A percentile compares a stretch with the other conserved stretches of the same genome.
Conservation (phyloP, 345 rosid genomes). For the Rhodamnia argentea region DNA sequence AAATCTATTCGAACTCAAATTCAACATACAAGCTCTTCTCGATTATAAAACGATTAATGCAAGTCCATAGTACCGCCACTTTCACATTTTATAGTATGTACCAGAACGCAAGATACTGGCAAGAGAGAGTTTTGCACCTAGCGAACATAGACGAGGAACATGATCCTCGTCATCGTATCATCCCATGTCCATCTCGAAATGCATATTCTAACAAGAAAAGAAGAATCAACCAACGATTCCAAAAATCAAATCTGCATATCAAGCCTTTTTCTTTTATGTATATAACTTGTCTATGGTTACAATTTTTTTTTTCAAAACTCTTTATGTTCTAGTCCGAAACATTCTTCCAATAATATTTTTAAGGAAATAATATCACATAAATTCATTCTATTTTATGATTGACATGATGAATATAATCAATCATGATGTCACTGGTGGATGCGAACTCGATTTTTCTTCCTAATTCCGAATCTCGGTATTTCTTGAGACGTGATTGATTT, state of each 20-base stretch:
- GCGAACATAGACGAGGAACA: accelerated
- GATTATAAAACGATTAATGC: not conserved
- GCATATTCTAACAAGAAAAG: not conserved
- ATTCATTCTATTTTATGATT: not conserved
- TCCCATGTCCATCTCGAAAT: not conserved
- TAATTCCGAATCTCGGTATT: not conserved
- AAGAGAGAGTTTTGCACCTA: not conserved
- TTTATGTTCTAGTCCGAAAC: too few species aligned
- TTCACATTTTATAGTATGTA: not conserved
- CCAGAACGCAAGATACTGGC: not conserved
- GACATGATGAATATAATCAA: not conserved
- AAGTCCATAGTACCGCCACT: not conserved
- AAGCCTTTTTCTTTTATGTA: not conserved
- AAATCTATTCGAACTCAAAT: not conserved
- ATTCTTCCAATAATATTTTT: not conserved
- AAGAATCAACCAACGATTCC: not conserved
- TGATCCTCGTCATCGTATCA: not conserved
- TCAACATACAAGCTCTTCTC: not conserved
- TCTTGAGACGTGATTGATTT: not conserved
- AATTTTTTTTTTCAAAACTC: too few species aligned
- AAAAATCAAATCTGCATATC: not conserved
- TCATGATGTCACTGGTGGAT: not conserved
- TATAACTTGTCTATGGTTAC: too few species aligned
- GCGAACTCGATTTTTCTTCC: too few species aligned
- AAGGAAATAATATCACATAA: not conserved